Evolutionary conservation across 2,329 filamentous ascomycete species (phyloP).

Genomic region (Knufia petricola): DNA sequence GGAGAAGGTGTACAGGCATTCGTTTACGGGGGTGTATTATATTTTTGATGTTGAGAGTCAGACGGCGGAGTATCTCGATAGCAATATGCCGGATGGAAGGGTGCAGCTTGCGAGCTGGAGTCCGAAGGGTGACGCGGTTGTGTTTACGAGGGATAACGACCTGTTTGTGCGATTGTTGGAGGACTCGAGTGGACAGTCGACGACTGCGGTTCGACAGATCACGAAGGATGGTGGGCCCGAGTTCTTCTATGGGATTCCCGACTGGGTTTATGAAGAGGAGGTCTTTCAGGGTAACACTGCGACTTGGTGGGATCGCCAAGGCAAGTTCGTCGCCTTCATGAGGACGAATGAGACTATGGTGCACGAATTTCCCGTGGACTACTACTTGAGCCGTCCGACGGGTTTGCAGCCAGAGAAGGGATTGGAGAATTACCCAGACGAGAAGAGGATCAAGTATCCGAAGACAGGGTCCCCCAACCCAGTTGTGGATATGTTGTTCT

Average conservation of each 20-base stretch:
- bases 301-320: slow-evolving; percentile 92
- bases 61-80: slow-evolving; percentile 65
- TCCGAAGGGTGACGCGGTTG: slow-evolving; percentile 72
- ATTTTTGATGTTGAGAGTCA: slow-evolving; percentile 83
- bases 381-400: slow-evolving; percentile 80
- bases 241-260: slow-evolving; percentile 89
- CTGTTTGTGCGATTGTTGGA: slow-evolving; percentile 65
- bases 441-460: slow-evolving; percentile 89
- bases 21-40: slow-evolving; percentile 77
- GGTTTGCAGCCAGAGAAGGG: slow-evolving; percentile 58
- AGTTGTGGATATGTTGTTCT: slow-evolving; percentile 77
- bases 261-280: slow-evolving; percentile 93
- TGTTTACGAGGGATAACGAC: slow-evolving; percentile 88
- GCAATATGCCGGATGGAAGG: slow-evolving; percentile 51
- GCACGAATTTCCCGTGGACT: slow-evolving; percentile 85
- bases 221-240: slow-evolving; percentile 79
- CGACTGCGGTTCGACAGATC: slow-evolving; percentile 56
- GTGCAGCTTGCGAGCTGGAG: slow-evolving; percentile 87
- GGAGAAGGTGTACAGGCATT: slow-evolving; percentile 79
- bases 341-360: slow-evolving; percentile 89
- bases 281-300: slow-evolving; percentile 70
- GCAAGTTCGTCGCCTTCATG: slow-evolving; percentile 80
- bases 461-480: slow-evolving; percentile 93
- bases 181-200: slow-evolving; percentile 19
- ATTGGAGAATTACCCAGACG: slow-evolving; percentile 82